These are phyloP conservation scores for Cladosporium halotolerans DNA, from an alignment of 2,329 filamentous ascomycete species.

Conservation along the genomic window DNA sequence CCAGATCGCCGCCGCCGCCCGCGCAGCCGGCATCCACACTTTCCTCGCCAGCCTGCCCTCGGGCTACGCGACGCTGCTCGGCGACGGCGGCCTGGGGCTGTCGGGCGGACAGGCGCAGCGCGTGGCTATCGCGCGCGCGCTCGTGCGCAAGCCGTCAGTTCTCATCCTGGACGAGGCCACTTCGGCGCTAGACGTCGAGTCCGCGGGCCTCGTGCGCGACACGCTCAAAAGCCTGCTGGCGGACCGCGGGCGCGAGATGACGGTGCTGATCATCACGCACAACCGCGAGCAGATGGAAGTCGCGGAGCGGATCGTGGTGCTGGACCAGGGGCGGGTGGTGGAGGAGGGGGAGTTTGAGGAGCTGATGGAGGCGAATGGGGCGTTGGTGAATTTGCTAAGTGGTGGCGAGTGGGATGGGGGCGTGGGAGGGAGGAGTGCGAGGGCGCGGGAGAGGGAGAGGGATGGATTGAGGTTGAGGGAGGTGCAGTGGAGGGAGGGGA, in stretches of 20 bases:
- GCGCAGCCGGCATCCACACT: conserved; percentile 62
- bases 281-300: conserved; percentile 78
- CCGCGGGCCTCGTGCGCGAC: conserved; percentile 56
- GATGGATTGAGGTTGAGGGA: conserved; percentile 6
- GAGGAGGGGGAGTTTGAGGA: conserved; percentile 62
- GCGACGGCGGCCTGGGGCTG: conserved; percentile 66
- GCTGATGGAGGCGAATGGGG: conserved; percentile 41
- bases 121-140: conserved; percentile 71
- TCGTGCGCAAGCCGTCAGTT: conserved; percentile 64
- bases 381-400: conserved; percentile 32
- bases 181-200: conserved; percentile 66
- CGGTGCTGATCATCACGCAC: conserved; percentile 78
- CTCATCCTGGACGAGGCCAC: conserved; percentile 85
- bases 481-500: conserved; percentile 3
- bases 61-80: conserved; percentile 67
- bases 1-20: conserved; percentile 45
- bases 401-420: conserved; percentile 29
- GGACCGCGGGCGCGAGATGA: conserved; percentile 40
- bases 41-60: conserved; percentile 67
- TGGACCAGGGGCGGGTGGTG: conserved; percentile 60
- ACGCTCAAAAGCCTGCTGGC: conserved; percentile 53
- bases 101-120: conserved; percentile 81
- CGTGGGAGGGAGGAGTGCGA: background rate
- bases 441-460: background rate
- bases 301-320: conserved; percentile 65